phyloP scores from a whole-genome alignment of 1,284 basidiomycete genomes.

The Marasmius oreades region DNA sequence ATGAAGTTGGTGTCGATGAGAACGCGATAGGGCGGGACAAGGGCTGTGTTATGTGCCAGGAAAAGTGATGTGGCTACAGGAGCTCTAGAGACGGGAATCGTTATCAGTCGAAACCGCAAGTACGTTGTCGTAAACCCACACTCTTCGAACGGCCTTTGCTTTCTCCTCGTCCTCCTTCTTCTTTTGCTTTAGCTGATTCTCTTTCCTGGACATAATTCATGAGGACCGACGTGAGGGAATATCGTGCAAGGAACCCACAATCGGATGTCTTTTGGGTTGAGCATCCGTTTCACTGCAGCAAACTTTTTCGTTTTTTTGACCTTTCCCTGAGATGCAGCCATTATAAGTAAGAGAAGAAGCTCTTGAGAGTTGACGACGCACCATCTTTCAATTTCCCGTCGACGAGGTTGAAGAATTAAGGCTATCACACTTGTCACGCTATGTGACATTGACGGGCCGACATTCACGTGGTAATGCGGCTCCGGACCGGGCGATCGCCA shows the following conservation, averaged over 20 bases:
- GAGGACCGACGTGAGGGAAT: background rate
- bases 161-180: constrained; percentile 75
- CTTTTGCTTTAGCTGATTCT: constrained; percentile 77
- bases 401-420: too few relatives aligned
- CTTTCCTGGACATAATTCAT: constrained; percentile 50
- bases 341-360: background rate
- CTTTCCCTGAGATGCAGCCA: constrained; percentile 60
- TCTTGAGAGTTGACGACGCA: background rate
- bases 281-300: constrained; percentile 90
- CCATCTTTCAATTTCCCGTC: background rate
- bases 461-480: too few relatives aligned
- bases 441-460: too few relatives aligned
- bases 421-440: too few relatives aligned
- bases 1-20: constrained; percentile 99
- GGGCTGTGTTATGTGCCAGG: constrained; percentile 92
- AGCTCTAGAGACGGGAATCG: constrained; percentile 42
- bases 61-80: constrained; percentile 90
- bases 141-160: constrained; percentile 64
- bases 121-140: constrained; percentile 44
- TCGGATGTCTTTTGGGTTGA: constrained; percentile 93
- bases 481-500: too few relatives aligned
- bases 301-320: constrained; percentile 96
- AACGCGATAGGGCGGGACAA: constrained; percentile 96
- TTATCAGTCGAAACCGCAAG: background rate
- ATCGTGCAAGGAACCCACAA: constrained; percentile 57